Conservation (phyloP, 2,329 filamentous ascomycete genomes). For the Pseudocercospora crystallina region DNA sequence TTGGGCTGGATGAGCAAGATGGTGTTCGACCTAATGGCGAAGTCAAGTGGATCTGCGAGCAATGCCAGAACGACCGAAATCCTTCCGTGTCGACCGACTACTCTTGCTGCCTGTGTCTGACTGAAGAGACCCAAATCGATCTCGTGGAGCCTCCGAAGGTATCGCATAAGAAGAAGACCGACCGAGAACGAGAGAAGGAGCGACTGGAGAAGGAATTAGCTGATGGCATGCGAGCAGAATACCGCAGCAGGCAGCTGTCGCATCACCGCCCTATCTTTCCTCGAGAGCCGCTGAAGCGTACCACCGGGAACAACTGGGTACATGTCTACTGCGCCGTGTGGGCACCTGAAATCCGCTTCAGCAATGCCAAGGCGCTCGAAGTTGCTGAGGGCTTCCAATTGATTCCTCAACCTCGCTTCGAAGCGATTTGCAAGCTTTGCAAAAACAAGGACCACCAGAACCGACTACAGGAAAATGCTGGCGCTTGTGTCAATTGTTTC, state of each 20-base stretch:
- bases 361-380: conserved; percentile 75
- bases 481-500: conserved; percentile 83
- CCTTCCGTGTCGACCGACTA: conserved; percentile 92
- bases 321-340: conserved; percentile 92
- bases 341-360: conserved; percentile 91
- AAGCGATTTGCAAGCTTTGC: conserved; percentile 81
- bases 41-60: conserved; percentile 91
- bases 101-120: conserved; percentile 87
- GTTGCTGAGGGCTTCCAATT: conserved; percentile 87
- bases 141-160: conserved; percentile 79
- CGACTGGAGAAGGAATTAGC: conserved; percentile 81
- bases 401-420: conserved; percentile 70
- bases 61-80: conserved; percentile 90
- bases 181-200: conserved; percentile 88
- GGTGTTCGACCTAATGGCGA: conserved; percentile 52
- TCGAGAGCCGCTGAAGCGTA: conserved; percentile 87
- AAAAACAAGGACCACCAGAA: conserved; percentile 56
- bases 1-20: conserved; percentile 70
- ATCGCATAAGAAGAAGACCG: conserved; percentile 83
- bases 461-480: conserved; percentile 36
- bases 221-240: conserved; percentile 74
- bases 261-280: conserved; percentile 80
- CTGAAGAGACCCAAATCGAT: conserved; percentile 77
- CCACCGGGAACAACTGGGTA: conserved; percentile 96
- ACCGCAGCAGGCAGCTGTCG: conserved; percentile 78